Base-by-base conservation (phyloP, 176 grass and related monocot species). In the Aegilops umbellulata region DNA sequence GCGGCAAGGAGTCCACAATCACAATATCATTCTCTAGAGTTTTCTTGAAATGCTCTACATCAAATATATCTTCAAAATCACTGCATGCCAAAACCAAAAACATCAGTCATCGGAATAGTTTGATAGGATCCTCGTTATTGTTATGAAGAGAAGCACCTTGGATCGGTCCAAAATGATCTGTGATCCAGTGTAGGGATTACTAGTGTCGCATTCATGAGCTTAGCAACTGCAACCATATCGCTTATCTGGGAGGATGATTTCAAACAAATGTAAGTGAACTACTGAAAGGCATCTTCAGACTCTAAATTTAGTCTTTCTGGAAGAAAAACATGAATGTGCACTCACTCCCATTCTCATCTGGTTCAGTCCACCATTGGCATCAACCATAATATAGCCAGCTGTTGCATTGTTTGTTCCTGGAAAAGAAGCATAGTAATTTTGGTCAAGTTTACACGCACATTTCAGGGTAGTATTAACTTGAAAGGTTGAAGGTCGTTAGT, bases 51-150 rank as follows among this genome's bases (percentile, higher is more conserved):
- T 97, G 87, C 63, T 94, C 79, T 83, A 97, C 67, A 72, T 97
- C 90, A 79, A 97, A 97, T 92, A 98, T 98, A 80, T 98, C 90
- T 86, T 92, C 87, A 76, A 98, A 98, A 63, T 95, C 92, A 89
- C 96, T 98, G 67, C 63, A 95, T 34, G 4, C 76, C 15, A 71
- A 13, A 8, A 76, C 41, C 8, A 79, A 74, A 74, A 76, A 88
- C 47, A 77, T 90, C 81, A 83, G 76, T 79, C n/a, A 84, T 31
- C 49, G 14, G 23, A 69, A 27, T 71, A 80, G 57, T 30, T 20
- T 65, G 10, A 53, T 69, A 84, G 35, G 62, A n/a, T 74, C 26
- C 24, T 70, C 26, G 16, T 66, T 66, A 35, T 70, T 76, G 11
- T 83, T 44, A 60, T 36, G 64, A 81, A 78, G 55, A 75, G 11